Evolutionary conservation across 2,329 filamentous ascomycete species (phyloP).

Genomic region (Xylaria sp.): DNA sequence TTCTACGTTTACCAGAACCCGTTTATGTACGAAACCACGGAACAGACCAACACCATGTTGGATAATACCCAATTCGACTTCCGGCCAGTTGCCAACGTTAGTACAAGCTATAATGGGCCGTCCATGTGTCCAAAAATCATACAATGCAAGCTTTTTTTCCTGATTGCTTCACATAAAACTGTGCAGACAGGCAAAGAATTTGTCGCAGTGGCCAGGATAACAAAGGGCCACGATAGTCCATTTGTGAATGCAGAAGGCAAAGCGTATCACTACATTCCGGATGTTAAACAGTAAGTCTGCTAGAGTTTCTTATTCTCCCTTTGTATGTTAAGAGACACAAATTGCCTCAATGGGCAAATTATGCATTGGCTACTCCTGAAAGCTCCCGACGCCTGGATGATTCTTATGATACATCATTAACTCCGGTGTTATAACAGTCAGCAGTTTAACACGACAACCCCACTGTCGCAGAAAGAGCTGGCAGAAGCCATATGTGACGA

Average conservation of each 20-base stretch:
- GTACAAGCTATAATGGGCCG: neutral
- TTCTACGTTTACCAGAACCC: neutral
- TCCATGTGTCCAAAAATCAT: neutral
- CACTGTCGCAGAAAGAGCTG: neutral
- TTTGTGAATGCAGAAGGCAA: neutral
- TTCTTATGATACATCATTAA: too few relatives aligned
- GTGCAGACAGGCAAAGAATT: slow-evolving; percentile 24
- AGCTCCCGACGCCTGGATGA: too few relatives aligned
- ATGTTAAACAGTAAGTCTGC: neutral
- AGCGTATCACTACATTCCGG: neutral
- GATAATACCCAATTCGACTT: neutral
- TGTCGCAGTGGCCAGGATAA: slow-evolving; percentile 18
- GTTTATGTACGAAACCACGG: neutral
- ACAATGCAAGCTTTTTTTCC: slow-evolving; percentile 12
- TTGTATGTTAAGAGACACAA: too few relatives aligned
- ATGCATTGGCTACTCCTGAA: too few relatives aligned
- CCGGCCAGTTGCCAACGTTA: neutral
- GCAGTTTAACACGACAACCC: slow-evolving; percentile 7
- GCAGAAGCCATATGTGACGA: neutral
- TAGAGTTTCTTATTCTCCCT: too few relatives aligned
- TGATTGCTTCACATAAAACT: slow-evolving; percentile 2
- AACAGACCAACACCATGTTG: neutral
- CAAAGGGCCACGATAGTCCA: neutral
- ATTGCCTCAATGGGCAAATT: too few relatives aligned
- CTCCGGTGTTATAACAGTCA: too few relatives aligned